Evolutionary conservation across 768 basidiomycete genomes (phyloP).

Genomic region (Auricularia sp.): DNA sequence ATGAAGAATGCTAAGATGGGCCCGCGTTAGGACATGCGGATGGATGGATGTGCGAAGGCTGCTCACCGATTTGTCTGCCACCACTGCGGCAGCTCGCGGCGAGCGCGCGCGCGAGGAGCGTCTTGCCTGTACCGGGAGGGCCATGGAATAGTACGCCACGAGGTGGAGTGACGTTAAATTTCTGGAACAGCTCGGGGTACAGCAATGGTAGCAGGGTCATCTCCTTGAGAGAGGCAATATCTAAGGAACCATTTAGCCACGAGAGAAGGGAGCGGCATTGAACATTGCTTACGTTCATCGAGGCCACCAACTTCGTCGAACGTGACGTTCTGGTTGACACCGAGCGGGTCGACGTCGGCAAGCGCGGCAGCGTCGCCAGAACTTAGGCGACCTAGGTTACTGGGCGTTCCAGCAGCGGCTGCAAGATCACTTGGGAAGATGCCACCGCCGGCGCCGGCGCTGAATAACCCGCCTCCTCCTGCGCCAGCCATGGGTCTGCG

Average conservation of each 20-base stretch:
- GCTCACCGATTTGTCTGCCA: constrained; percentile 60
- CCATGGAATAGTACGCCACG: constrained; percentile 96
- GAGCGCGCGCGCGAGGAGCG: constrained; percentile 84
- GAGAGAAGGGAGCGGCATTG: constrained; percentile 2
- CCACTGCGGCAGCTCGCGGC: constrained; percentile 85
- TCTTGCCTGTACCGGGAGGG: constrained; percentile 98
- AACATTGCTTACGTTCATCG: constrained; percentile 65
- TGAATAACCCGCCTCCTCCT: constrained; percentile 26
- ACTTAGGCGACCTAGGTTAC: constrained; percentile 76
- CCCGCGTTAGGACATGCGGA: constrained; percentile 19
- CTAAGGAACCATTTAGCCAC: constrained; percentile 27
- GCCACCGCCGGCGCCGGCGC: constrained; percentile 40
- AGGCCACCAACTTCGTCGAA: constrained; percentile 96
- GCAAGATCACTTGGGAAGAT: constrained; percentile 52
- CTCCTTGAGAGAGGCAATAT: constrained; percentile 94
- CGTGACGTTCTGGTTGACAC: constrained; percentile 85
- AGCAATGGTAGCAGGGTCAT: constrained; percentile 94
- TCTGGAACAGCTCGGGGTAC: constrained; percentile 94
- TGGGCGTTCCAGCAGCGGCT: constrained; percentile 64
- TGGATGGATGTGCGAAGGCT: constrained; percentile 29
- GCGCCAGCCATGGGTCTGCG: constrained; percentile 43
- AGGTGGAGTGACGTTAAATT: constrained; percentile 88
- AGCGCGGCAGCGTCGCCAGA: constrained; percentile 67
- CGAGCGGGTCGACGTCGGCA: constrained; percentile 92
- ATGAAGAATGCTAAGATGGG: constrained; percentile 75